Percentiles rank a stretch among this genome's conserved stretches.
Conservation (phyloP, 1,139 yeast species). For the Candida anutae region DNA sequence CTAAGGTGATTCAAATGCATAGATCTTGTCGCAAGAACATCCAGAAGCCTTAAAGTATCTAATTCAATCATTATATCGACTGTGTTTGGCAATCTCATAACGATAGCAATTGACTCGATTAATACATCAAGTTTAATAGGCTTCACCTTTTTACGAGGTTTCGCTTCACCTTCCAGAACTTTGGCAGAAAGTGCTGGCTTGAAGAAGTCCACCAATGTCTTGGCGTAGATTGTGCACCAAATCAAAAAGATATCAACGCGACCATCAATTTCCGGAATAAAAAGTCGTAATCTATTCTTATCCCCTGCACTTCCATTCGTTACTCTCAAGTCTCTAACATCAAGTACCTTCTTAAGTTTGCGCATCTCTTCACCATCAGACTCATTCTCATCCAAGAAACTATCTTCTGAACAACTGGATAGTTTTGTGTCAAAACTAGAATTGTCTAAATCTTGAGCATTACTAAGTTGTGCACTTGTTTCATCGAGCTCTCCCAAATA, state of each 20-base stretch:
- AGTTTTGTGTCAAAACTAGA: slow-evolving; percentile 27
- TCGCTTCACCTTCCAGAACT: slow-evolving; percentile 14
- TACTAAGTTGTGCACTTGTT: slow-evolving; percentile 9
- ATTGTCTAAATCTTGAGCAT: slow-evolving; percentile 26
- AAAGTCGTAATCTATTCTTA: slow-evolving; percentile 19
- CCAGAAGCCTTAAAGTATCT: slow-evolving; percentile 26
- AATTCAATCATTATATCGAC: slow-evolving; percentile 47
- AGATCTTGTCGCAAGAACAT: slow-evolving; percentile 20
- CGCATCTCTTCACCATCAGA: slow-evolving; percentile 7
- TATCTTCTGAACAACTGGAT: slow-evolving; percentile 9
- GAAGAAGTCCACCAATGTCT: slow-evolving; percentile 25
- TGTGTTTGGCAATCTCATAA: slow-evolving; percentile 41
- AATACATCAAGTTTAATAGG: slow-evolving; percentile 28
- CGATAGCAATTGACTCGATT: slow-evolving; percentile 36
- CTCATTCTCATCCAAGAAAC: slow-evolving; percentile 7
- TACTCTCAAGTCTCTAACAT: slow-evolving; percentile 19
- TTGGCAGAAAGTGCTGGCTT: slow-evolving; percentile 26
- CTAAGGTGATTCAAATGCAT: slow-evolving; percentile 31
- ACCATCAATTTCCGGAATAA: slow-evolving; percentile 32
- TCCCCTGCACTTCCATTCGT: slow-evolving; percentile 15
- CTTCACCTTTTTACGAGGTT: slow-evolving; percentile 7
- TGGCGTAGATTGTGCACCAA: slow-evolving; percentile 38
- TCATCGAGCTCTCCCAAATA: slow-evolving; percentile 30
- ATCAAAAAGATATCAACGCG: slow-evolving; percentile 34
- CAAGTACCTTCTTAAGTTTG: slow-evolving; percentile 29